These are phyloP conservation scores for Sporothrix variecibatus DNA, from an alignment of 2,329 filamentous ascomycete species.

Conservation along the genomic window DNA sequence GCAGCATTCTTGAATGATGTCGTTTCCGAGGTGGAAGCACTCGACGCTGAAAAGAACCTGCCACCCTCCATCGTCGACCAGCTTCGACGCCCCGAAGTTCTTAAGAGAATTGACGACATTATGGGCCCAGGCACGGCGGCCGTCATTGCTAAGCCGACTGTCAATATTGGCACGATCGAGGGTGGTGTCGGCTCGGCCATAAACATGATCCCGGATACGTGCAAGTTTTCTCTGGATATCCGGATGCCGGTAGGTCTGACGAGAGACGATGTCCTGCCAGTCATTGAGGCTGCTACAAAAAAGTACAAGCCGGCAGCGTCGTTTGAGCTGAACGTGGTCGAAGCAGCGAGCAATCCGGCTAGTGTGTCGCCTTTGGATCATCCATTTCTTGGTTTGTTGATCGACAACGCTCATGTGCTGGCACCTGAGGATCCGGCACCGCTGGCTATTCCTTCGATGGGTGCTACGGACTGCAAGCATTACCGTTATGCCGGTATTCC, in stretches of 20 bases:
- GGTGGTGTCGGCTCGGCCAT: constrained; percentile 22
- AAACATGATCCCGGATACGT: constrained; percentile 26
- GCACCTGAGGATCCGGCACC: constrained; percentile 10
- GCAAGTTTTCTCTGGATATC: constrained; percentile 20
- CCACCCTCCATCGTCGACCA: constrained; percentile 17
- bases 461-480: constrained; percentile 28
- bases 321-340: constrained; percentile 21
- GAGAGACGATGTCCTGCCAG: constrained; percentile 5
- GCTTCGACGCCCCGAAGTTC: constrained; percentile 10
- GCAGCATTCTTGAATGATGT: constrained; percentile 13
- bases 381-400: constrained; percentile 18
- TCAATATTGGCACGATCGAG: constrained; percentile 27
- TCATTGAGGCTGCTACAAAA: background rate
- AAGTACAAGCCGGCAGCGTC: background rate
- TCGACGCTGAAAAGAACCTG: background rate
- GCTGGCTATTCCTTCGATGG: constrained; percentile 27
- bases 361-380: constrained; percentile 24
- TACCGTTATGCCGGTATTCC: constrained; percentile 27
- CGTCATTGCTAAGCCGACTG: constrained; percentile 24
- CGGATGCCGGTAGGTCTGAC: constrained; percentile 25
- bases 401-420: constrained; percentile 15
- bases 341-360: constrained; percentile 27
- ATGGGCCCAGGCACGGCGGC: constrained; percentile 25
- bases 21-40: background rate
- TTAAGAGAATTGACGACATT: constrained; percentile 21